Percentiles rank a stretch among this genome's conserved stretches.
phyloP scores from a whole-genome alignment of 164 flowering plant genomes.

The Macadamia integrifolia region DNA sequence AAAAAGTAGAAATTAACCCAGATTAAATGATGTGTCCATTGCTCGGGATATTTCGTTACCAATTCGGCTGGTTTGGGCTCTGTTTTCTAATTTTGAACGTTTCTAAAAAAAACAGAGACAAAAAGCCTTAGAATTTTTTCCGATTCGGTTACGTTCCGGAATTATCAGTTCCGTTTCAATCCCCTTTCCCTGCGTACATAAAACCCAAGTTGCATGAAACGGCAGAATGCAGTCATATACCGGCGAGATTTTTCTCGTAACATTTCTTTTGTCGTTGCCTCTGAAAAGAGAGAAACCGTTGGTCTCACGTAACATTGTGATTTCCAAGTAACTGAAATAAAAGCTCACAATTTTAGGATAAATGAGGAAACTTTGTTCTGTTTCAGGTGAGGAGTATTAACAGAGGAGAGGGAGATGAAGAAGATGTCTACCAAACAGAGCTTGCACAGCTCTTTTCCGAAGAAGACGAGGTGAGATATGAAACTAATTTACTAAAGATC shows the following conservation, averaged over 20 bases:
- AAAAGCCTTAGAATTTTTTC: no score
- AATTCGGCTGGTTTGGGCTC: no score
- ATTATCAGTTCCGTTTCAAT: no score
- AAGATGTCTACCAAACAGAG: constrained; percentile 44
- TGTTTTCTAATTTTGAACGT: no score
- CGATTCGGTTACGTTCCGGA: no score
- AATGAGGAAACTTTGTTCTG: not conserved
- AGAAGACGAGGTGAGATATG: constrained; percentile 71
- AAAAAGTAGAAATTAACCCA: no score
- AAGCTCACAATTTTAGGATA: not conserved
- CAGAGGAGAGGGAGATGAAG: constrained; percentile 25
- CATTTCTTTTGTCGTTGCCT: no score
- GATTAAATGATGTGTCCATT: no score
- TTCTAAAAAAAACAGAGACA: no score
- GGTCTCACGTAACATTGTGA: constrained; percentile 47
- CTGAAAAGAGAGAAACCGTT: not conserved
- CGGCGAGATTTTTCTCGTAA: not conserved
- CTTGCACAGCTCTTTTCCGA: constrained; percentile 60
- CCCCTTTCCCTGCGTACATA: no score
- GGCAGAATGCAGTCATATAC: not conserved
- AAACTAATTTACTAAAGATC: no score
- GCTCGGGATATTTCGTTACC: no score
- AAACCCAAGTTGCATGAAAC: not conserved
- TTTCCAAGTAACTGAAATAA: not conserved
- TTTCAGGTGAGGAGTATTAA: constrained; percentile 40